phyloP scores from a whole-genome alignment of 2,329 filamentous ascomycete species.

The Phaeoacremonium minimum region DNA sequence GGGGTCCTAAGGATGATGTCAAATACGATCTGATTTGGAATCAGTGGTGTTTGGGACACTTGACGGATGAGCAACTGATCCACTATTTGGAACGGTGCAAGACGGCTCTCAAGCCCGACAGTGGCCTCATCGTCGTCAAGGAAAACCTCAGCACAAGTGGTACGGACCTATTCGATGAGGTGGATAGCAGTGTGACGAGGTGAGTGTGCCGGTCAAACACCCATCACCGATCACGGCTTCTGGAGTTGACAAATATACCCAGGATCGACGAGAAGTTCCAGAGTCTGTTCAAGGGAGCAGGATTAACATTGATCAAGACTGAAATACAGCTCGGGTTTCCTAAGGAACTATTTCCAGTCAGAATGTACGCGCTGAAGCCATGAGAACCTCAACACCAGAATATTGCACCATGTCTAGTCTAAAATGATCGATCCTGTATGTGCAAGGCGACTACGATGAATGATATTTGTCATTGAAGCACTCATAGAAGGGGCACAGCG shows the following conservation, averaged over 20 bases:
- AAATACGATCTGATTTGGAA: slow-evolving; percentile 81
- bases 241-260: slow-evolving; percentile 20
- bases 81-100: slow-evolving; percentile 62
- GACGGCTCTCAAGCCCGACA: slow-evolving; percentile 24
- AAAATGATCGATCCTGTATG: too few relatives aligned
- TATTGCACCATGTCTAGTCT: too few relatives aligned
- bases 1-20: slow-evolving; percentile 42
- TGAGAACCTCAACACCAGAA: too few relatives aligned
- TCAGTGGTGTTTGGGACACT: slow-evolving; percentile 85
- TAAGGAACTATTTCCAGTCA: slow-evolving; percentile 65
- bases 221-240: slow-evolving; percentile 68
- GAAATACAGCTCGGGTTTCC: slow-evolving; percentile 73
- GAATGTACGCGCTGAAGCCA: slow-evolving; percentile 71
- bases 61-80: slow-evolving; percentile 70
- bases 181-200: slow-evolving; percentile 75
- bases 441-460: too few relatives aligned
- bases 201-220: slow-evolving; percentile 19
- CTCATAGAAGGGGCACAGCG: too few relatives aligned
- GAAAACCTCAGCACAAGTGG: slow-evolving; percentile 65
- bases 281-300: slow-evolving; percentile 63
- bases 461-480: too few relatives aligned
- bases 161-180: slow-evolving; percentile 68
- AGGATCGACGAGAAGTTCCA: slow-evolving; percentile 71
- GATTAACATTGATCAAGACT: slow-evolving; percentile 61
- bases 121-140: slow-evolving; percentile 66